phyloP scores from a whole-genome alignment of 345 rosid species.

The Heritiera fomes region DNA sequence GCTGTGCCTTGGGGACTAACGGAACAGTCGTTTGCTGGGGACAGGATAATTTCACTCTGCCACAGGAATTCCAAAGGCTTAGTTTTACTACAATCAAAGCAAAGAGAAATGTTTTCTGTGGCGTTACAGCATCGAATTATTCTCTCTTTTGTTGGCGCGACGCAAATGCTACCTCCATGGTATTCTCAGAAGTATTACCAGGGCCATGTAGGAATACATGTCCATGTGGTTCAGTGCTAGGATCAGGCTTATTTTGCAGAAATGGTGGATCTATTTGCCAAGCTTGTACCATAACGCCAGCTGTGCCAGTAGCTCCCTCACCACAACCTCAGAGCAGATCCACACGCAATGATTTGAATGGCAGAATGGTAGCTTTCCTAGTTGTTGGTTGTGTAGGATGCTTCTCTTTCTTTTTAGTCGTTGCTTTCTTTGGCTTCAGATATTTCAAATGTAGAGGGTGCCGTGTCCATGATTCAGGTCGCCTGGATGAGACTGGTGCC shows the following conservation, averaged over 20 bases:
- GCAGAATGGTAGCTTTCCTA: conserved; percentile 46
- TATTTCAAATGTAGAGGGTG: conserved; percentile 48
- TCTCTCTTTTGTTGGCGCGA: conserved; percentile 74
- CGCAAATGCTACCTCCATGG: conserved; percentile 31
- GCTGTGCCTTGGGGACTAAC: conserved; percentile 53
- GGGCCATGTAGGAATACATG: conserved; percentile 56
- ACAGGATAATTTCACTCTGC: conserved; percentile 47
- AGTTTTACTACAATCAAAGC: conserved; percentile 50
- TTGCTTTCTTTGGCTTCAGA: conserved; percentile 42
- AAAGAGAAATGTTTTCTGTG: conserved; percentile 61
- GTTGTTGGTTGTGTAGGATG: conserved; percentile 71
- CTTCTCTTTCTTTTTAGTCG: conserved; percentile 34
- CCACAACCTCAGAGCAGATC: neutral
- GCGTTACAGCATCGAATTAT: conserved; percentile 31
- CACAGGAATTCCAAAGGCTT: conserved; percentile 24
- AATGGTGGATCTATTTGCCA: conserved; percentile 31
- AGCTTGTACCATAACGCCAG: conserved; percentile 1
- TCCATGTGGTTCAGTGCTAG: conserved; percentile 27
- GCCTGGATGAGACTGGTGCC: conserved; percentile 41
- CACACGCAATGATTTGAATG: conserved; percentile 35
- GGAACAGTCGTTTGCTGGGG: conserved; percentile 70
- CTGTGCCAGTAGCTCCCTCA: neutral
- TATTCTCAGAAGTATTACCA: conserved; percentile 49
- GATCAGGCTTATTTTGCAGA: conserved; percentile 37
- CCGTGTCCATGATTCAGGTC: conserved; percentile 75